phyloP scores from a whole-genome alignment of 129 eudicot species.

The Escallonia rubra region DNA sequence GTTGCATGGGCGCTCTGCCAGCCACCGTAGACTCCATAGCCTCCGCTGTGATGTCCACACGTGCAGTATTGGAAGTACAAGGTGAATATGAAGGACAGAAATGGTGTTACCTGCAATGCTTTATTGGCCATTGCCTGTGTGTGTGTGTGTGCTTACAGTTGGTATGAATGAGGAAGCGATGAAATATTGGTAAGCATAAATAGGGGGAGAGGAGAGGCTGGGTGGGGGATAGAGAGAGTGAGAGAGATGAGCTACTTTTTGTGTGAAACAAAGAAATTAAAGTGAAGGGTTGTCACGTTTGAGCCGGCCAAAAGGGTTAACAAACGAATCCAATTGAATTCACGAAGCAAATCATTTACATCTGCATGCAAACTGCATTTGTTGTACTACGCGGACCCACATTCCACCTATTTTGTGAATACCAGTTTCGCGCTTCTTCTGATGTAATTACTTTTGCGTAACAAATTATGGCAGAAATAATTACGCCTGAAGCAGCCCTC shows the following conservation, averaged over 20 bases:
- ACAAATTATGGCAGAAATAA: too few species aligned
- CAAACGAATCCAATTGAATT: not conserved
- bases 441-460: too few species aligned
- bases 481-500: too few species aligned
- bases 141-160: not conserved
- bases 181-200: not conserved
- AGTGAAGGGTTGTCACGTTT: slow-evolving; percentile 8
- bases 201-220: too few species aligned
- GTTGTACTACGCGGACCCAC: too few species aligned
- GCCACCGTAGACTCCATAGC: slow-evolving; percentile 12
- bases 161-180: slow-evolving; percentile 1
- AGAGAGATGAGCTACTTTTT: not conserved
- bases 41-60: slow-evolving; percentile 6
- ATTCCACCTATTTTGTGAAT: too few species aligned
- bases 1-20: slow-evolving; percentile 51
- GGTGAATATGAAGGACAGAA: slow-evolving; percentile 19
- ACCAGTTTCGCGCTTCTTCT: too few species aligned
- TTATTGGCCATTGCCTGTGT: slow-evolving; percentile 12
- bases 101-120: not conserved
- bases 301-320: slow-evolving; percentile 1
- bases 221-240: too few species aligned
- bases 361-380: too few species aligned
- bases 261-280: not conserved
- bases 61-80: slow-evolving; percentile 10
- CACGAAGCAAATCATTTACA: too few species aligned